Percentiles rank a stretch among this genome's conserved stretches.
These are phyloP conservation scores for Periconia sp. DNA, from an alignment of 2,329 filamentous ascomycete species.

Conservation along the genomic window DNA sequence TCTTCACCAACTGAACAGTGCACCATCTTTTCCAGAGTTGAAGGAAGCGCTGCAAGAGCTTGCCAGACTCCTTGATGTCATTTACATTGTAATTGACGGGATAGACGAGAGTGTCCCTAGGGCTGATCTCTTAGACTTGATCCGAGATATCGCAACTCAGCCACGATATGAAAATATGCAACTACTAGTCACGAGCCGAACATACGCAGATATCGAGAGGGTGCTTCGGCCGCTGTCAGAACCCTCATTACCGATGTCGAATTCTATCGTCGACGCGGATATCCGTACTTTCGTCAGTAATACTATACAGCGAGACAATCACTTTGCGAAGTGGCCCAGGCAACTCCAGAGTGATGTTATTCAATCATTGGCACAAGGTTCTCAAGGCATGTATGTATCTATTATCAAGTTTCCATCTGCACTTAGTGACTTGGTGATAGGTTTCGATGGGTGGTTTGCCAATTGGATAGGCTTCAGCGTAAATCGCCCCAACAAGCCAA, in stretches of 20 bases:
- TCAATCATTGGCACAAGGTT: constrained; percentile 5
- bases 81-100: constrained; percentile 10
- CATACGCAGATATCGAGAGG: constrained; percentile 9
- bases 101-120: constrained; percentile 7
- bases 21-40: not conserved
- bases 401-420: not conserved
- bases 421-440: constrained; percentile 1
- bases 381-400: constrained; percentile 12
- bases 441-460: constrained; percentile 9
- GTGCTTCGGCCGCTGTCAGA: constrained; percentile 1
- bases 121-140: not conserved
- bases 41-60: not conserved
- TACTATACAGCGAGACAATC: not conserved
- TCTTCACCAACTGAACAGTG: constrained; percentile 1
- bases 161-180: constrained; percentile 1
- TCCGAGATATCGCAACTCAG: not conserved
- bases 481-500: not conserved
- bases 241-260: constrained; percentile 10
- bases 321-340: constrained; percentile 2
- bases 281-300: constrained; percentile 6
- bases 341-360: constrained; percentile 1
- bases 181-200: constrained; percentile 5
- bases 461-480: constrained; percentile 5
- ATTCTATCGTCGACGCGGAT: constrained; percentile 10
- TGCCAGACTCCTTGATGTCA: not conserved